Evolutionary conservation across 2,329 filamentous ascomycete species (phyloP).

Genomic region (Paraphoma sp.): DNA sequence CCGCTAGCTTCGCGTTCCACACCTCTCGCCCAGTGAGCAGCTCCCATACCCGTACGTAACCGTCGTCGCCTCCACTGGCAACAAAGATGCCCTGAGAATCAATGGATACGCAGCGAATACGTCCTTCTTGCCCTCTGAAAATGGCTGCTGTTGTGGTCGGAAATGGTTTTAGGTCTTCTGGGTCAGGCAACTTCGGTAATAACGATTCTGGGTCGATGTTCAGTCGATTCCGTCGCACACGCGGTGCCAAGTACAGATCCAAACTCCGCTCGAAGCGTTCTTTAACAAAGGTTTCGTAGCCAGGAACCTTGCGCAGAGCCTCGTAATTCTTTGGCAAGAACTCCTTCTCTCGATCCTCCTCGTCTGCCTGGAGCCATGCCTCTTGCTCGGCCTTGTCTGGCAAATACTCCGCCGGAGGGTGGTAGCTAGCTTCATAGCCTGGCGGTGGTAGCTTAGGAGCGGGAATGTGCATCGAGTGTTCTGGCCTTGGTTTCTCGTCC

Average conservation of each 20-base stretch:
- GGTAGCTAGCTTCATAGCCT: conserved; percentile 94
- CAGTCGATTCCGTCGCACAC: conserved; percentile 89
- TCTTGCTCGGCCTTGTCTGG: conserved; percentile 84
- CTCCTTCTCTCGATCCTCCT: conserved; percentile 88
- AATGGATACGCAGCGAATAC: conserved; percentile 82
- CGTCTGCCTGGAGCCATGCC: conserved; percentile 83
- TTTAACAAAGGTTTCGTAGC: conserved; percentile 88
- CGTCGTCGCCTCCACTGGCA: conserved; percentile 93
- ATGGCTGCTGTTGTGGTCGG: conserved; percentile 87
- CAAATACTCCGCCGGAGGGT: conserved; percentile 92
- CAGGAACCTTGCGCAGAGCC: conserved; percentile 88
- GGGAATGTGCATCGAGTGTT: conserved; percentile 92
- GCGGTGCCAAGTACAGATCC: conserved; percentile 92
- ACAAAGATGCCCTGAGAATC: conserved; percentile 86
- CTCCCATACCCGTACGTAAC: conserved; percentile 89
- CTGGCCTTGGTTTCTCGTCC: conserved; percentile 81
- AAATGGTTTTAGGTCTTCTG: conserved; percentile 93
- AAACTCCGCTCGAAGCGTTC: conserved; percentile 95
- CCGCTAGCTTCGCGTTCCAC: conserved; percentile 81
- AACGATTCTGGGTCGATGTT: conserved; percentile 96
- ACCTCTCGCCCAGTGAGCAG: conserved; percentile 84
- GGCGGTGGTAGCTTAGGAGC: conserved; percentile 93
- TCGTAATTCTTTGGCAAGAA: conserved; percentile 84
- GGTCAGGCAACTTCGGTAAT: conserved; percentile 89
- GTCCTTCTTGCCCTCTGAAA: conserved; percentile 86